Base-by-base conservation (phyloP, 768 basidiomycete species). In the Tulasnella sp. region DNA sequence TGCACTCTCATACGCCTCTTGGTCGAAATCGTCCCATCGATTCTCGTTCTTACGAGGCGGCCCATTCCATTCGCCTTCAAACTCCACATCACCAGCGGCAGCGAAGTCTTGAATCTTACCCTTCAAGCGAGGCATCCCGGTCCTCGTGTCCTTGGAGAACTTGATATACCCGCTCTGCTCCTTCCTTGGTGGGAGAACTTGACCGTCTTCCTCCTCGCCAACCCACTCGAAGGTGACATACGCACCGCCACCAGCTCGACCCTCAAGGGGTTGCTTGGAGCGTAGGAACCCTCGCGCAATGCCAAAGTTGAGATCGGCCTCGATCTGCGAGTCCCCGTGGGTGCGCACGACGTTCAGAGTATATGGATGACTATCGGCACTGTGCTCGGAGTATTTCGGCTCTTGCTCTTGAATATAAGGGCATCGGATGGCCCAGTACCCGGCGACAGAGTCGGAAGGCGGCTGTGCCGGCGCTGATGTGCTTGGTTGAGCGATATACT, bases 171-270 rank as follows among this genome's bases (percentile, higher is more conserved):
- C 54, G 1, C 21, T 5, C 24, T 46, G 54, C 29, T 43, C 11
- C 41, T 21, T 7, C 12, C 54, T 56, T 2, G 54, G 54, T 1
- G 54, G 19, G 4, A 56, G 17, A 8, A 56, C 42, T 5, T 34
- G 54, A 7, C 54, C 54, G 2, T 56, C n/a, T 19, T 56, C 25
- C 27, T 56, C 54, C 15, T 44, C 21, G n/a, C 54, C 54, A 11
- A 56, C 54, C 54, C 54, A 56, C 19, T 56, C 54, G n/a, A 56
- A 56, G 3, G 54, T 56, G 5, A 25, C 43, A 43, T 56, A 56
- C 1, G 44, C 54, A 9, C 54, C 54, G 10, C 45, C 45, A 21
- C 44, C 54, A 0, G 54, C 24, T 21, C 54, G 41, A n/a, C 54
- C 54, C 8, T 56, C 54, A 4, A 56, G 21, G 19, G 45, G 45